phyloP scores from a whole-genome alignment of 2,329 filamentous ascomycete species.

The Cladophialophora carrionii region DNA sequence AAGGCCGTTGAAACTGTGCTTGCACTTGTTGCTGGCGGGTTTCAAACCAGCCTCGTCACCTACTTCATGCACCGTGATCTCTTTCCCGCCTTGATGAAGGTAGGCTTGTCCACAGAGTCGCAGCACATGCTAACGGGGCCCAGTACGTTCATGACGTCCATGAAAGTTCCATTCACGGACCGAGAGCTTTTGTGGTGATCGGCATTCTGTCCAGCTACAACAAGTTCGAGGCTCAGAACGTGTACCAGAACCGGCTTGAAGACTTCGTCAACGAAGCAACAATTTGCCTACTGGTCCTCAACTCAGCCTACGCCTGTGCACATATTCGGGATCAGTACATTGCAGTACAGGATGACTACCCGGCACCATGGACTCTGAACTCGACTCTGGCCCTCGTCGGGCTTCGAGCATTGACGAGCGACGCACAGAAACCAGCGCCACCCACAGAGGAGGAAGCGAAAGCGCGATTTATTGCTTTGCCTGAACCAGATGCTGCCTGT shows the following conservation, averaged over 20 bases:
- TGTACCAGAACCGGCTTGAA: conserved; percentile 86
- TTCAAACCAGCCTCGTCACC: conserved; percentile 89
- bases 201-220: conserved; percentile 96
- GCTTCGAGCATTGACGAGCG: conserved; percentile 72
- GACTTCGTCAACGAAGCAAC: conserved; percentile 92
- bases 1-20: conserved; percentile 81
- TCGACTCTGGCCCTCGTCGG: conserved; percentile 83
- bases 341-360: conserved; percentile 83
- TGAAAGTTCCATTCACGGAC: conserved; percentile 53
- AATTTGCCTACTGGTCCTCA: conserved; percentile 78
- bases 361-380: conserved; percentile 83
- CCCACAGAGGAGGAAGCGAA: conserved; percentile 79
- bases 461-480: conserved; percentile 78
- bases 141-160: conserved; percentile 59
- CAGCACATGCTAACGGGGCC: conserved; percentile 25
- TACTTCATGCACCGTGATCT: conserved; percentile 95
- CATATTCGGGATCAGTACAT: conserved; percentile 74
- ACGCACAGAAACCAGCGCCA: conserved; percentile 62
- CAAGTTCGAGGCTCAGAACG: conserved; percentile 98
- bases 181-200: conserved; percentile 78
- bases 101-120: conserved; percentile 46
- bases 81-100: conserved; percentile 94
- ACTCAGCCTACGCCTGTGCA: conserved; percentile 73
- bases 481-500: conserved; percentile 75
- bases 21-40: conserved; percentile 87